Base-by-base conservation (phyloP, 441 rosid species). In the Erysimum cheiri region DNA sequence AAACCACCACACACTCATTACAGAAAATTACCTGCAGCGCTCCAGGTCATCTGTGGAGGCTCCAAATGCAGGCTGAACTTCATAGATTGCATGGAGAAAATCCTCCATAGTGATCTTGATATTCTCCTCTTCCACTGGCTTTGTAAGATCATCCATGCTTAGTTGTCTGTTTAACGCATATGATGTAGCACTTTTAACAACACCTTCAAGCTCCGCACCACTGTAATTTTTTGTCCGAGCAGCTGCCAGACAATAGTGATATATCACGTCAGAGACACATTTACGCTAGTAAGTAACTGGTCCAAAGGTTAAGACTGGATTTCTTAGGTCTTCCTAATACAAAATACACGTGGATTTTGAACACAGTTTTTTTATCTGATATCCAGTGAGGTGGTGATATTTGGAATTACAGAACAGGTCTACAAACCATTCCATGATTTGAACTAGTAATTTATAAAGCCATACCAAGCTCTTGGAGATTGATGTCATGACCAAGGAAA, bases 131-230 rank as follows among this genome's bases (percentile, higher is more conserved):
- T 95, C 98, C 24, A 95, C 93, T 70, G 88, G 96, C 83, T 92
- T 92, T 35, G 97, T 95, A 67, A 95, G 95, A 81, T 95, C 99
- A 63, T 95, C 99, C 77, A 95, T 85, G 82, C 93, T 92, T 68
- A 92, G 67, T 78, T 92, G 99, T 81, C 99, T 88, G 82, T 95
- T 92, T 74, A 95, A 56, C 29, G 99, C 99, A 84, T 64, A 95
- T 49, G 99, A 95, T 55, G 93, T 96, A 3, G 98, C 99, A 87
- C 99, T 95, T 85, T 92, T 95, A 22, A 90, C 99, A 80, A 89
- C 98, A 74, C 97, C 99, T 84, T 95, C 99, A 72, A 95, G 96
- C 79, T 95, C 99, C 6, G 98, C 99, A 28, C 99, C 99, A 78
- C 99, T 92, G 72, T 84, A 95, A 74, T 95, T 95, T 79, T 95